These are phyloP conservation scores for Ogataea pignaliae DNA, from an alignment of 805 yeast species.

Conservation along the genomic window DNA sequence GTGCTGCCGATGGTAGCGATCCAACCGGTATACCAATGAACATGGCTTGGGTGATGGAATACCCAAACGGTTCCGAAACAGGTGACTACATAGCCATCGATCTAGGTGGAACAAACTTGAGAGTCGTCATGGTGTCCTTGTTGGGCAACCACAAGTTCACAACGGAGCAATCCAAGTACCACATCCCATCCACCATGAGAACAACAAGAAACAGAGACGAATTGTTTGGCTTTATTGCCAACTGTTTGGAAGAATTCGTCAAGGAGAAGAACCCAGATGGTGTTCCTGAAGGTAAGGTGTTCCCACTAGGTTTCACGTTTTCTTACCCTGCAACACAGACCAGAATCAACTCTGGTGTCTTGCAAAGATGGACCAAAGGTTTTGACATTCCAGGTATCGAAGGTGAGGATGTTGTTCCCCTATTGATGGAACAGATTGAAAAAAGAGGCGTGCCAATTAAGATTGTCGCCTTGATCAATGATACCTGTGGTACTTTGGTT, in stretches of 20 bases:
- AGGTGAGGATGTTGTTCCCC: constrained; percentile 90
- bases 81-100: constrained; percentile 59
- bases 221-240: constrained; percentile 86
- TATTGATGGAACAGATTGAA: constrained; percentile 74
- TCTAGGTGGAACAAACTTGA: constrained; percentile 59
- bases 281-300: constrained; percentile 41
- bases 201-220: constrained; percentile 70
- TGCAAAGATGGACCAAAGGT: constrained; percentile 99
- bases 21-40: constrained; percentile 54
- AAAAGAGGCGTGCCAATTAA: constrained; percentile 71
- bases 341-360: constrained; percentile 78
- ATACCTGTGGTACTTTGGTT: constrained; percentile 94
- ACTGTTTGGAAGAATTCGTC: constrained; percentile 70
- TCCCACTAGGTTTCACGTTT: constrained; percentile 94
- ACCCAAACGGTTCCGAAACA: constrained; percentile 53
- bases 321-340: constrained; percentile 86
- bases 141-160: constrained; percentile 83
- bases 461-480: constrained; percentile 93
- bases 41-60: constrained; percentile 56
- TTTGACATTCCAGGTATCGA: constrained; percentile 94
- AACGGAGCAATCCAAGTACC: constrained; percentile 83
- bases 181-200: constrained; percentile 74
- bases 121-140: constrained; percentile 46
- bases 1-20: constrained; percentile 45
- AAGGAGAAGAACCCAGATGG: constrained; percentile 68